Conservation (phyloP, 2,329 filamentous ascomycete genomes). For the Nigrospora sphaerica region DNA sequence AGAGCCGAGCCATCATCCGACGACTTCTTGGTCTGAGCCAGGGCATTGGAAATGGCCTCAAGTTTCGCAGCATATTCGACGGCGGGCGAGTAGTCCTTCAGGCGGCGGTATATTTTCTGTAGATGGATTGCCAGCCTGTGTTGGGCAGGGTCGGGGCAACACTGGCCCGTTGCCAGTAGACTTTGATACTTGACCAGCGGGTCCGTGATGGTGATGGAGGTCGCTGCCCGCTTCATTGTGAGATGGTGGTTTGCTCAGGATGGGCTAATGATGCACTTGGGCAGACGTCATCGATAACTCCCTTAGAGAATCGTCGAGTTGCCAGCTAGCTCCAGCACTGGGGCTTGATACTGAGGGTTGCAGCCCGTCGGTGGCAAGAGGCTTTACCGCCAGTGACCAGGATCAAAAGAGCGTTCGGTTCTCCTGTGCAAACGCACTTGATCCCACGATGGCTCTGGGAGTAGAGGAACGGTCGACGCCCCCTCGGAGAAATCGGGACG, state of each 20-base stretch:
- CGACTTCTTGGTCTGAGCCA: slow-evolving; percentile 27
- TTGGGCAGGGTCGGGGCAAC: slow-evolving; percentile 63
- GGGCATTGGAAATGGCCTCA: slow-evolving; percentile 46
- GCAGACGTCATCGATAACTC: too few relatives aligned
- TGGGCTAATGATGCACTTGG: too few relatives aligned
- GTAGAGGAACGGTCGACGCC: too few relatives aligned
- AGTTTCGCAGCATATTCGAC: slow-evolving; percentile 62
- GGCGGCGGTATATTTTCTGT: slow-evolving; percentile 65
- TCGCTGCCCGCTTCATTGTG: slow-evolving; percentile 24
- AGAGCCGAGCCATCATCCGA: slow-evolving; percentile 28
- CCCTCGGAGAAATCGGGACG: too few relatives aligned
- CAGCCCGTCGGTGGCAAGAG: too few relatives aligned
- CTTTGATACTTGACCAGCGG: slow-evolving; percentile 71
- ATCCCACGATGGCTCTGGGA: too few relatives aligned
- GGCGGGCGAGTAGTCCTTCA: slow-evolving; percentile 74
- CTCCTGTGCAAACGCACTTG: too few relatives aligned
- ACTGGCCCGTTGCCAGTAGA: slow-evolving; percentile 58
- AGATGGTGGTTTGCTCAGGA: neutral
- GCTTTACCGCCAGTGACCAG: too few relatives aligned
- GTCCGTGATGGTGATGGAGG: slow-evolving; percentile 57
- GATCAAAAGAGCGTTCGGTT: too few relatives aligned
- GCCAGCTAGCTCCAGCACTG: too few relatives aligned
- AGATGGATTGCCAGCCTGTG: slow-evolving; percentile 69
- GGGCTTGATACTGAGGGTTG: too few relatives aligned
- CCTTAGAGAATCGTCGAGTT: too few relatives aligned